Base-by-base conservation (phyloP, 768 basidiomycete species). In the Udeniomyces megalosporus region DNA sequence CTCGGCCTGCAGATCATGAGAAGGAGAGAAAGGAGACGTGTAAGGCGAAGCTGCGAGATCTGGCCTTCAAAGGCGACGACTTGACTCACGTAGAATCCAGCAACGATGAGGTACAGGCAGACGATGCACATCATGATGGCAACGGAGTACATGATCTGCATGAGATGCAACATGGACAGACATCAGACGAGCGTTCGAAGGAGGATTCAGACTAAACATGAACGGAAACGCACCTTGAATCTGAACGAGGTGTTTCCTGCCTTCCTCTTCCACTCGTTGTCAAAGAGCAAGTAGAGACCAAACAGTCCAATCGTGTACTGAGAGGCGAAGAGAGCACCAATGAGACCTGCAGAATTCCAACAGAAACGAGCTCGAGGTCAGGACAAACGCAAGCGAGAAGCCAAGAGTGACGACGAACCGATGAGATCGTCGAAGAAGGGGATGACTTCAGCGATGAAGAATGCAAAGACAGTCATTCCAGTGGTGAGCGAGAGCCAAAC, bases 391-490 rank as follows among this genome's bases (percentile, higher is more conserved):
- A 17, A 15, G 59, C 64, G 1, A 12, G 22, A 42, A 63, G 48
- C n/a, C n/a, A n/a, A 24, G 57, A 32, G 11, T n/a, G 38, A 8
- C 38, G 17, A 42, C 38, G 38, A 8, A 42, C 35, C 51, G 29
- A 67, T 28, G 0, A 68, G 56, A 3, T 51, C 38, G 46, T 57
- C 58, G 52, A 68, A 68, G 50, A 69, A 57, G 17, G 69, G 68
- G 31, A 70, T 64, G 24, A 63, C 68, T 20, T 58, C 51, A 5
- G 69, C 64, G 46, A 69, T 64, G 61, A 70, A 48, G 63, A 64
- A 70, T 8, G 65, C 48, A 60, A 70, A 61, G 22, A 60, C 26
- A 14, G 59, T 34, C 17, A 54, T 31, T 29, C 56, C 59, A 10
- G 24, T 2, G 4, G 52, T 35, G 48, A 55, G 61, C 12, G 45